Evolutionary conservation across 129 eudicot species (phyloP), one percentile per base, ranked within the genome.

Genomic region (Tanacetum coccineum): DNA sequence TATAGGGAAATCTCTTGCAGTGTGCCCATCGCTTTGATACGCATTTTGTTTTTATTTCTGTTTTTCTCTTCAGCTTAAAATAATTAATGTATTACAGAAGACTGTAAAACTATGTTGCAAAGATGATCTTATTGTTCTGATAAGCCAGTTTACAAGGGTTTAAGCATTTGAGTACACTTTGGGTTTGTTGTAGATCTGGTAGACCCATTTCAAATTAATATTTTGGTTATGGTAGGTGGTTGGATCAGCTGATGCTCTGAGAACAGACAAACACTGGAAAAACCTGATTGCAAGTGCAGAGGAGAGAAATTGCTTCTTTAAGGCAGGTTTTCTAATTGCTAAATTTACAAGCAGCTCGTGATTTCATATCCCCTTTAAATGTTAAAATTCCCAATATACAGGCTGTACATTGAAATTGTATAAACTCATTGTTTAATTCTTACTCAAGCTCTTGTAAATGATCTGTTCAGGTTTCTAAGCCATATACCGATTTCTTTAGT

Each of bases 231-330:
- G 22, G 17, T 60, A 94, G 99, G 99, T 94, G 67, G 97, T 94
- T 69, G 99, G 99, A 54, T 81, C 87, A 13, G 90, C 88, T 36
- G 80, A 84, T 60, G 80, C 99, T 6, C 74, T 94, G 70, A 94
- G 73, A 86, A 58, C 71, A 70, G 92, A 87, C 62, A 58, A 84
- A 64, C 95, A 87, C 76, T 89, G 99, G 99, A 65, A 80, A 68
- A 89, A 82, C 81, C 87, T 93, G 26, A 75, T 94, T 39, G 79
- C 86, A 76, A 81, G 85, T 74, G 97, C 99, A 46, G 95, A 89
- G 79, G 70, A 81, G 87, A 81, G 89, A 55, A 76, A 79, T 48
- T 73, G 59, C 55, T 81, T 89, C 51, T 70, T 73, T 73, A 81
- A 94, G 99, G 99, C 84, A 56, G 14, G 64, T 49, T 69, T 64